A percentile compares a stretch with the other conserved stretches of the same genome.
These are phyloP conservation scores for Globisporangium perplexum DNA, from an alignment of 352 stramenopile genomes.

Conservation along the genomic window DNA sequence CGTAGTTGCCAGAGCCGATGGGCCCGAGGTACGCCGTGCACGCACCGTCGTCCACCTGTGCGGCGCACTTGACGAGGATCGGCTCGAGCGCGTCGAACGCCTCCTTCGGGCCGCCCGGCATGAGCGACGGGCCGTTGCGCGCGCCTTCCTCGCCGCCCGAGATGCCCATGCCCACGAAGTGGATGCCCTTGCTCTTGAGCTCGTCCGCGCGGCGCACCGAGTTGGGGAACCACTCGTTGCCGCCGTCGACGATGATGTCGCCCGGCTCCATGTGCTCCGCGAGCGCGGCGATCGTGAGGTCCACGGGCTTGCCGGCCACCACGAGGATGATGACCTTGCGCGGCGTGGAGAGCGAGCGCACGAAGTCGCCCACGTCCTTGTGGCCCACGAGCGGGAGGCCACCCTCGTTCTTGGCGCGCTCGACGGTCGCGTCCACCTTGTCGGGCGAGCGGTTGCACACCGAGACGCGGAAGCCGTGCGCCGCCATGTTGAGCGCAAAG, in stretches of 20 bases:
- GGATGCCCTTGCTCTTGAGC: conserved; percentile 93
- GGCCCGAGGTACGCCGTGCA: conserved; percentile 97
- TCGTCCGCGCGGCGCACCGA: conserved; percentile 91
- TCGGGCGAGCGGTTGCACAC: conserved; percentile 96
- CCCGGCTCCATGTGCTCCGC: conserved; percentile 88
- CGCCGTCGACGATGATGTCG: conserved; percentile 98
- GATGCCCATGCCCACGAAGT: conserved; percentile 98
- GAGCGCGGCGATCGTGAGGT: conserved; percentile 87
- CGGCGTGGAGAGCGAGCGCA: conserved; percentile 89
- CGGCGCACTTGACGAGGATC: conserved; percentile 97
- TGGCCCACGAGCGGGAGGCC: conserved; percentile 92
- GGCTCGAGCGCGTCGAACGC: conserved; percentile 96
- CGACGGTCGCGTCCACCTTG: conserved; percentile 96
- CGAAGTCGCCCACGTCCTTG: conserved; percentile 92
- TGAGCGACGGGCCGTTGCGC: conserved; percentile 96
- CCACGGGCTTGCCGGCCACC: conserved; percentile 96
- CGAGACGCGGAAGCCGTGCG: conserved; percentile 94
- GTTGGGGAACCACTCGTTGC: conserved; percentile 99
- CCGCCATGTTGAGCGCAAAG: conserved; percentile 99
- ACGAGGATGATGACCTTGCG: conserved; percentile 99
- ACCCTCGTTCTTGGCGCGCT: conserved; percentile 93
- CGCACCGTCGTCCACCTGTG: conserved; percentile 91
- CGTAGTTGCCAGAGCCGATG: conserved; percentile 97
- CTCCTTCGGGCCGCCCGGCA: conserved; percentile 95
- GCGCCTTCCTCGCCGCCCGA: conserved; percentile 98